phyloP scores from a whole-genome alignment of 2,329 filamentous ascomycete species.

The Fusarium sp. region DNA sequence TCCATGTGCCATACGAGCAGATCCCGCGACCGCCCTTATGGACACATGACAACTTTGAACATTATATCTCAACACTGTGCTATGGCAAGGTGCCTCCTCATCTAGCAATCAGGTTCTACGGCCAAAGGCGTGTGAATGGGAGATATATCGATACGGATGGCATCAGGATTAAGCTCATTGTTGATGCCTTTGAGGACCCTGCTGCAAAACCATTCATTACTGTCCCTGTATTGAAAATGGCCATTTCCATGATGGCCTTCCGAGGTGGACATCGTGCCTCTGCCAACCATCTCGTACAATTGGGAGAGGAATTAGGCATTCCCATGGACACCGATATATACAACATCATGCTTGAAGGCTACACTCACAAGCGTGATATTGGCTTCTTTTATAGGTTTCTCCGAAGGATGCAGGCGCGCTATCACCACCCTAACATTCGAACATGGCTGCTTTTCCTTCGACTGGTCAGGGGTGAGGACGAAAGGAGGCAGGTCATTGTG shows the following conservation, averaged over 20 bases:
- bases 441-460: slow-evolving; percentile 62
- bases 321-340: slow-evolving; percentile 57
- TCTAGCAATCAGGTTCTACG: slow-evolving; percentile 50
- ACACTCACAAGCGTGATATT: slow-evolving; percentile 52
- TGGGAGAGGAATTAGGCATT: slow-evolving; percentile 51
- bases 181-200: slow-evolving; percentile 51
- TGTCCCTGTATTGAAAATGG: slow-evolving; percentile 53
- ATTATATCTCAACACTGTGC: slow-evolving; percentile 55
- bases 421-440: slow-evolving; percentile 52
- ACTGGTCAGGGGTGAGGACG: slow-evolving; percentile 69
- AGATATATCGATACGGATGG: slow-evolving; percentile 50
- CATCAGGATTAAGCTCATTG: slow-evolving; percentile 52
- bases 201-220: slow-evolving; percentile 50
- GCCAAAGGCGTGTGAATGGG: slow-evolving; percentile 40
- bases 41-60: slow-evolving; percentile 54
- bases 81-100: slow-evolving; percentile 50
- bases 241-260: slow-evolving; percentile 54
- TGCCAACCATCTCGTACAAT: slow-evolving; percentile 50
- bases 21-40: slow-evolving; percentile 53
- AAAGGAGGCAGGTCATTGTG: slow-evolving; percentile 56
- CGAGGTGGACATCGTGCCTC: slow-evolving; percentile 48
- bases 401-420: slow-evolving; percentile 52
- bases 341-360: slow-evolving; percentile 58
- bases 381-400: slow-evolving; percentile 54
- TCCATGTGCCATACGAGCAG: slow-evolving; percentile 50